These are phyloP conservation scores for Zoysia pacifica DNA, from an alignment of 176 grass and related monocot species.

Conservation along the genomic window DNA sequence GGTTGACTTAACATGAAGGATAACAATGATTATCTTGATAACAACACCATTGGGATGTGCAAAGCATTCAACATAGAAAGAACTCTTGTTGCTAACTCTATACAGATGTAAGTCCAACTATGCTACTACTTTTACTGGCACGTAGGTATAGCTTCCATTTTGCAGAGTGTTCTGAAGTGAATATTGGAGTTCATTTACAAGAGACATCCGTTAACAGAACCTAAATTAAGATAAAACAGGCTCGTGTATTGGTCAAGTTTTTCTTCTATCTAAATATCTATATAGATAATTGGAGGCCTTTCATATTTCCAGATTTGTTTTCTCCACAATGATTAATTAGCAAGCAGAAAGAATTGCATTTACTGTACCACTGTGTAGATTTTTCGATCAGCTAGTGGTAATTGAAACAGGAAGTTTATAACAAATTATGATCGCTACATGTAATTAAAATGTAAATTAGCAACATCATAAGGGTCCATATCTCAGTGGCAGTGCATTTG, in stretches of 20 bases:
- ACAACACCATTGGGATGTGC: neutral
- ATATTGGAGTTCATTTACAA: neutral
- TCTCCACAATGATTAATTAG: neutral
- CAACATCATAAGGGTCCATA: conserved; percentile 36
- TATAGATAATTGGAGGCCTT: too few species aligned
- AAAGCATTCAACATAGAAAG: neutral
- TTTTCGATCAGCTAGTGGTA: too few species aligned
- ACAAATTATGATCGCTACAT: too few species aligned
- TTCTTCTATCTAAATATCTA: neutral
- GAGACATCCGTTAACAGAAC: neutral
- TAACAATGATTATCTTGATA: neutral
- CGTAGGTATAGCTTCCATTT: neutral
- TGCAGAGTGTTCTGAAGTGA: neutral
- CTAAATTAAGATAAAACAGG: neutral
- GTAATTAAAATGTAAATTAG: too few species aligned
- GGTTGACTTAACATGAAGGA: neutral
- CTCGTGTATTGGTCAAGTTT: neutral
- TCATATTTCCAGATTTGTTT: neutral
- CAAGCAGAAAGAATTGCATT: neutral
- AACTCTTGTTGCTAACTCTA: neutral
- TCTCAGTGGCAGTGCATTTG: conserved; percentile 69
- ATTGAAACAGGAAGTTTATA: too few species aligned
- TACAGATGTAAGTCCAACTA: neutral
- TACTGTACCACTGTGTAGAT: too few species aligned
- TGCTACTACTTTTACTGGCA: neutral